Evolutionary conservation across 768 basidiomycete species (phyloP).

Genomic region (Amanita jacksonii): DNA sequence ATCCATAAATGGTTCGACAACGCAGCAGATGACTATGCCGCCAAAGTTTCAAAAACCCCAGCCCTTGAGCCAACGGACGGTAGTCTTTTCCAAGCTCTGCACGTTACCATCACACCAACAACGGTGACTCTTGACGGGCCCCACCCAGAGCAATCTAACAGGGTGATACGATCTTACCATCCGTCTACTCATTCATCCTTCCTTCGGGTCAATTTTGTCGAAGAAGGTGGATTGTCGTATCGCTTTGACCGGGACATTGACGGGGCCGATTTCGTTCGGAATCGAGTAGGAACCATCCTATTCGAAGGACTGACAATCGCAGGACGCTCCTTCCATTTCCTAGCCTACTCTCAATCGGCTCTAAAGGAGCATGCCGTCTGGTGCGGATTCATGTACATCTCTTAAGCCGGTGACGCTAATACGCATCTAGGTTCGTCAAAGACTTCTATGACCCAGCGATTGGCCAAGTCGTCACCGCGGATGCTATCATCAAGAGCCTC

Average conservation of each 20-base stretch:
- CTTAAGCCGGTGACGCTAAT: not conserved
- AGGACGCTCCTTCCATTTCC: constrained; percentile 45
- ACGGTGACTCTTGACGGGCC: constrained; percentile 44
- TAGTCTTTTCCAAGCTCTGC: constrained; percentile 33
- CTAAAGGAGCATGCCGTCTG: constrained; percentile 59
- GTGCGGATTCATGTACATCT: constrained; percentile 18
- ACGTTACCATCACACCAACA: constrained; percentile 46
- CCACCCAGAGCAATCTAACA: constrained; percentile 49
- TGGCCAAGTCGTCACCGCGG: constrained; percentile 28
- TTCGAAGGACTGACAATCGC: constrained; percentile 44
- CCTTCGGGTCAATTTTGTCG: constrained; percentile 52
- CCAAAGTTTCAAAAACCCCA: constrained; percentile 13
- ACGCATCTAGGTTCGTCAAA: constrained; percentile 48
- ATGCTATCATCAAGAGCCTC: constrained; percentile 41
- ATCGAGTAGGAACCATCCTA: constrained; percentile 36
- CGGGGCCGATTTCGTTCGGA: constrained; percentile 36
- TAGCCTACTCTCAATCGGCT: constrained; percentile 69
- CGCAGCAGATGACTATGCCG: constrained; percentile 19
- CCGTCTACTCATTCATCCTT: constrained; percentile 40
- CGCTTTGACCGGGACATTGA: constrained; percentile 50
- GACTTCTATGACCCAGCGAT: constrained; percentile 31
- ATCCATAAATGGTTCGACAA: constrained; percentile 24
- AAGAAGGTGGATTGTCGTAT: constrained; percentile 45
- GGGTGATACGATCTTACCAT: constrained; percentile 46
- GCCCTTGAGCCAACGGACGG: constrained; percentile 22